Percentiles rank a stretch among this genome's conserved stretches.
phyloP scores from a whole-genome alignment of 108 stramenopile genomes.

The Discostella pseudostelligera region DNA sequence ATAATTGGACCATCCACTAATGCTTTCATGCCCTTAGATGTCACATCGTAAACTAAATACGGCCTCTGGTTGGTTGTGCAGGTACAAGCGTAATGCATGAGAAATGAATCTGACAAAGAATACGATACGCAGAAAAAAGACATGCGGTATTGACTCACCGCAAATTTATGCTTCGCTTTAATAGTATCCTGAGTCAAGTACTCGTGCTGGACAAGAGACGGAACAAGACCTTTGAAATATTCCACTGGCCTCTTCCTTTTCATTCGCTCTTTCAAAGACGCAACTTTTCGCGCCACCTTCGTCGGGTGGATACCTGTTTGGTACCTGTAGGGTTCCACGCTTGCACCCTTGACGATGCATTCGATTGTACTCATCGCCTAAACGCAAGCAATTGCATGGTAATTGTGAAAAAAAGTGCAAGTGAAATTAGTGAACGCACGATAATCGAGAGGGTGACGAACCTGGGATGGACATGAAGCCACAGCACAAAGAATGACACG shows the following conservation, averaged over 20 bases:
- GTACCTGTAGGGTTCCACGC: conserved; percentile 64
- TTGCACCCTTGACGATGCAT: conserved; percentile 51
- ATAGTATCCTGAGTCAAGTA: conserved; percentile 46
- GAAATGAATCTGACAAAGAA: conserved; percentile 14
- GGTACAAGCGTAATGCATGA: neutral
- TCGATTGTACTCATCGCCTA: conserved; percentile 48
- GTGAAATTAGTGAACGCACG: no score
- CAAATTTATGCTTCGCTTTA: conserved; percentile 22
- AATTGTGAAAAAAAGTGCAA: no score
- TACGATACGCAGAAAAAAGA: conserved; percentile 25
- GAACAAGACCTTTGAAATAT: conserved; percentile 56
- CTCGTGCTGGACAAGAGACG: conserved; percentile 40
- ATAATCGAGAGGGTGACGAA: conserved; percentile 9
- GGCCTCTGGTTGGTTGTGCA: conserved; percentile 8
- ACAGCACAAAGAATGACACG: conserved; percentile 56
- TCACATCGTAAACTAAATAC: conserved; percentile 41
- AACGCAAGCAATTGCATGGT: no score
- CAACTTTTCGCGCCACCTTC: conserved; percentile 9
- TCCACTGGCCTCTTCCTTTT: conserved; percentile 40
- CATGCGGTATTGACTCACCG: neutral
- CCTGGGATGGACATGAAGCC: conserved; percentile 35
- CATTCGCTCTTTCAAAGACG: conserved; percentile 21
- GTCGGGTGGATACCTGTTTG: conserved; percentile 4
- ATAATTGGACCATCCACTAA: conserved; percentile 42
- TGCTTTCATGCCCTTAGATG: conserved; percentile 43